Evolutionary conservation across 176 grass and related monocot genomes (phyloP), one percentile per base, ranked within the genome.

Genomic region (Chrysopogon serrulatus): DNA sequence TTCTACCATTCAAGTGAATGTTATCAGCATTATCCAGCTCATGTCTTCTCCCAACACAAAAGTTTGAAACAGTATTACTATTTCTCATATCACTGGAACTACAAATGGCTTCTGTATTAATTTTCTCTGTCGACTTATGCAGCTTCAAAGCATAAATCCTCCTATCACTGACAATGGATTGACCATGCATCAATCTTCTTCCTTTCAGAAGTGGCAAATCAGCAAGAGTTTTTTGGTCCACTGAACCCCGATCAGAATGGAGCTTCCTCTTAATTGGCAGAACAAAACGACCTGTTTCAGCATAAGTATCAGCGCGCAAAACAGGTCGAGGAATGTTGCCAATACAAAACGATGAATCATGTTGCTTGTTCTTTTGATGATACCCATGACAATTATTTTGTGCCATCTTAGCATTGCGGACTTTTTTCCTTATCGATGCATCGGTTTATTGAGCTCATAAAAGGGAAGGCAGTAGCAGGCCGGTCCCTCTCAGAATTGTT

Each of bases 1-100:
- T 86, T 80, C 84, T 85, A 92, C 82, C 77, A 63, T 79, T 90
- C 90, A 85, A 90, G 82, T 28, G 53, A 32, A 88, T 71, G 61
- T 85, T 88, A 94, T 90, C 76, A 35, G 77, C 32, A 26, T 82
- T 85, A 79, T 76, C 9, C 17, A 79, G 33, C 17, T 87, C 77
- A 76, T 77, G 79, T 31, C 87, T 88, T 88, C 42, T 78, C 66
- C 90, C 81, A 86, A 84, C 70, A 41, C 42, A 81, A 85, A 47
- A 83, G 27, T 89, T 87, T 72, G 78, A 86, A 89, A 85, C 69
- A 77, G 34, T 82, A 64, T 40, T 90, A 86, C 21, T 83, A 83
- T 90, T 39, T 87, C 67, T 71, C 76, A 47, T 76, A 83, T 80
- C 86, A 78, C 70, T 16, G 75, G 34, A 75, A 88, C 39, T 41